Conservation (phyloP, 2,329 filamentous ascomycete species). For the Xylariales sp. region DNA sequence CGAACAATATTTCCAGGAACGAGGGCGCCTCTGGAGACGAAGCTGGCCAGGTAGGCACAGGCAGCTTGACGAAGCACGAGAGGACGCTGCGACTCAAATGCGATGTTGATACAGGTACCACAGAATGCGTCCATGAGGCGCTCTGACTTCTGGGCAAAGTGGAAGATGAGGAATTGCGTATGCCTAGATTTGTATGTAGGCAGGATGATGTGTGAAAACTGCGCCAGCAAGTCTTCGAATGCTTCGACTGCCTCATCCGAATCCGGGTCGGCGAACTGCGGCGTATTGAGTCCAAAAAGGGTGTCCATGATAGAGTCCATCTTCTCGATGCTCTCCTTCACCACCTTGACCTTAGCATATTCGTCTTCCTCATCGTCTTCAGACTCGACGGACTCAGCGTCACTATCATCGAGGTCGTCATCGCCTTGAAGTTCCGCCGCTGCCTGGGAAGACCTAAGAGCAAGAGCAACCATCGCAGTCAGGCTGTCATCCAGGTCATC, state of each 20-base stretch:
- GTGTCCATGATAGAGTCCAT: slow-evolving; percentile 87
- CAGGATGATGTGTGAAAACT: slow-evolving; percentile 84
- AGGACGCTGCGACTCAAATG: slow-evolving; percentile 66
- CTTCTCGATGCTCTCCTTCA: slow-evolving; percentile 83
- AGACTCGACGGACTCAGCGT: slow-evolving; percentile 66
- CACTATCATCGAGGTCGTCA: slow-evolving; percentile 54
- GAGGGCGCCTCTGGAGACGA: slow-evolving; percentile 84
- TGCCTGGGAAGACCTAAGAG: slow-evolving; percentile 35
- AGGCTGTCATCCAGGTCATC: slow-evolving; percentile 90
- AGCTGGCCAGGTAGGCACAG: slow-evolving; percentile 89
- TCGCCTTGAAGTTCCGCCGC: slow-evolving; percentile 44
- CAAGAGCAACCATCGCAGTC: slow-evolving; percentile 66
- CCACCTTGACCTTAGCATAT: slow-evolving; percentile 60
- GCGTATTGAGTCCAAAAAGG: slow-evolving; percentile 78
- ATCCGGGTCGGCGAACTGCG: slow-evolving; percentile 65
- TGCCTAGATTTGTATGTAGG: slow-evolving; percentile 90
- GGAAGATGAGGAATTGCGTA: slow-evolving; percentile 93
- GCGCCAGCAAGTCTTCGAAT: slow-evolving; percentile 75
- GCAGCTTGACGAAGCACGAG: slow-evolving; percentile 77
- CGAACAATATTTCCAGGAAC: slow-evolving; percentile 74
- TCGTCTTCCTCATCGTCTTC: slow-evolving; percentile 65
- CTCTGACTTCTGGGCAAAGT: slow-evolving; percentile 82
- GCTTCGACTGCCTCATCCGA: slow-evolving; percentile 65
- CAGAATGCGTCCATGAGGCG: slow-evolving; percentile 79
- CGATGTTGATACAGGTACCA: slow-evolving; percentile 68